Evolutionary conservation across 2,329 filamentous ascomycete species (phyloP).

Genomic region (Curvularia lunata): DNA sequence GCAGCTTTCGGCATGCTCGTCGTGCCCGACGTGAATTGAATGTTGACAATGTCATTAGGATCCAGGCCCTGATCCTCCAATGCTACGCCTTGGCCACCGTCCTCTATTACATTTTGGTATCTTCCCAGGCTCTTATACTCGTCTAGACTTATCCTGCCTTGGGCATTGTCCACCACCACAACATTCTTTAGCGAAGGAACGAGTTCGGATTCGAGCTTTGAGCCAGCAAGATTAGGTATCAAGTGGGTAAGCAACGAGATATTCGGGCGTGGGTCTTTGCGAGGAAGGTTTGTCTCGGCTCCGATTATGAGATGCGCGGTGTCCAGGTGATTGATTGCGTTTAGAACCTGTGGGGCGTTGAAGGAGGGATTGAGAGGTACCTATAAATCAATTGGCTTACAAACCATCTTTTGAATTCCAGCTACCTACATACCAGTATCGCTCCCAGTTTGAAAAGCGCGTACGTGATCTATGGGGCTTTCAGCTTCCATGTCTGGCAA

Average conservation of each 20-base stretch:
- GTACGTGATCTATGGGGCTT: constrained; percentile 66
- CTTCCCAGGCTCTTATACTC: constrained; percentile 47
- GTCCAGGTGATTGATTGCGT: constrained; percentile 77
- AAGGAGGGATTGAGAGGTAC: constrained; percentile 93
- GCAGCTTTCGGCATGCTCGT: constrained; percentile 91
- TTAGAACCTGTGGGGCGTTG: constrained; percentile 76
- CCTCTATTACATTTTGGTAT: constrained; percentile 55
- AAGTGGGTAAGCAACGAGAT: constrained; percentile 63
- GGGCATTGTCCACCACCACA: constrained; percentile 79
- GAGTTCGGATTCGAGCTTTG: constrained; percentile 58
- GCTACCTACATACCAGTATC: constrained; percentile 65
- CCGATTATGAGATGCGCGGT: constrained; percentile 79
- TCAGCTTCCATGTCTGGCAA: constrained; percentile 13
- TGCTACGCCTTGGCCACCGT: constrained; percentile 49
- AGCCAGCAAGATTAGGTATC: constrained; percentile 55
- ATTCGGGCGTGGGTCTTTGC: constrained; percentile 67
- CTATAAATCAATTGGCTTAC: constrained; percentile 42
- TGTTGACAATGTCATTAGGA: constrained; percentile 80
- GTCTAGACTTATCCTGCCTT: constrained; percentile 57
- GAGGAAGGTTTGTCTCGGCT: constrained; percentile 83
- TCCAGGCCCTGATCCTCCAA: constrained; percentile 59
- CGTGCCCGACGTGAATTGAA: constrained; percentile 97
- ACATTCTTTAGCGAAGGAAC: constrained; percentile 75
- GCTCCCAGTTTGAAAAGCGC: constrained; percentile 94
- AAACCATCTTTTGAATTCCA: no score